A percentile compares a stretch with the other conserved stretches of the same genome.
These are phyloP conservation scores for Fusarium virguliforme DNA, from an alignment of 2,329 filamentous ascomycete species.

Conservation along the genomic window DNA sequence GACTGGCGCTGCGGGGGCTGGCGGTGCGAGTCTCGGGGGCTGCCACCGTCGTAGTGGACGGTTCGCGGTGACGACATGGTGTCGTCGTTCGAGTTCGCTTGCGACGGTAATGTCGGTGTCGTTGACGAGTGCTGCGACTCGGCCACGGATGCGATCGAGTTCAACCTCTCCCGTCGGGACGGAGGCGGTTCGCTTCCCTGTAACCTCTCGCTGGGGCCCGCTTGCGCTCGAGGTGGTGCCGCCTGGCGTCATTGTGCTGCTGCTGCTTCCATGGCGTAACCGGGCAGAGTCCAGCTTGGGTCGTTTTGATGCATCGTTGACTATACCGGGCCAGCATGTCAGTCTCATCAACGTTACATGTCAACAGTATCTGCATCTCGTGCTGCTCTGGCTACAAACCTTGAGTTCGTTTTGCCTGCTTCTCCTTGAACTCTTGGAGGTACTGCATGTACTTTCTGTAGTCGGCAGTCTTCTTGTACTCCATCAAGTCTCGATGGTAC, in stretches of 20 bases:
- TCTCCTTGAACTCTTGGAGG: slow-evolving; percentile 83
- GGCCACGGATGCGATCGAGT: slow-evolving; percentile 64
- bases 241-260: slow-evolving; percentile 58
- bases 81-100: slow-evolving; percentile 62
- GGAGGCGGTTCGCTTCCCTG: slow-evolving; percentile 66
- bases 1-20: slow-evolving; percentile 51
- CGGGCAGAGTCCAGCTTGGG: slow-evolving; percentile 62
- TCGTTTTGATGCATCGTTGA: slow-evolving; percentile 64
- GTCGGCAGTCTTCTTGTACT: slow-evolving; percentile 83
- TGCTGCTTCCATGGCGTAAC: slow-evolving; percentile 58
- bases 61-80: slow-evolving; percentile 61
- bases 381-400: slow-evolving; percentile 58
- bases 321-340: slow-evolving; percentile 33
- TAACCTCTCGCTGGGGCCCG: slow-evolving; percentile 65
- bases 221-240: slow-evolving; percentile 60
- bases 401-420: slow-evolving; percentile 73
- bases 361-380: background rate
- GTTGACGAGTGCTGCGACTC: slow-evolving; percentile 64
- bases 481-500: slow-evolving; percentile 79
- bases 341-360: slow-evolving; percentile 18
- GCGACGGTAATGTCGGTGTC: slow-evolving; percentile 55
- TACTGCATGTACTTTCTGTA: slow-evolving; percentile 81
- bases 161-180: slow-evolving; percentile 63
- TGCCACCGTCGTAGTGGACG: slow-evolving; percentile 56
- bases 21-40: slow-evolving; percentile 49